phyloP scores from a whole-genome alignment of 2,329 filamentous ascomycete genomes.

The Colletotrichum salicis region DNA sequence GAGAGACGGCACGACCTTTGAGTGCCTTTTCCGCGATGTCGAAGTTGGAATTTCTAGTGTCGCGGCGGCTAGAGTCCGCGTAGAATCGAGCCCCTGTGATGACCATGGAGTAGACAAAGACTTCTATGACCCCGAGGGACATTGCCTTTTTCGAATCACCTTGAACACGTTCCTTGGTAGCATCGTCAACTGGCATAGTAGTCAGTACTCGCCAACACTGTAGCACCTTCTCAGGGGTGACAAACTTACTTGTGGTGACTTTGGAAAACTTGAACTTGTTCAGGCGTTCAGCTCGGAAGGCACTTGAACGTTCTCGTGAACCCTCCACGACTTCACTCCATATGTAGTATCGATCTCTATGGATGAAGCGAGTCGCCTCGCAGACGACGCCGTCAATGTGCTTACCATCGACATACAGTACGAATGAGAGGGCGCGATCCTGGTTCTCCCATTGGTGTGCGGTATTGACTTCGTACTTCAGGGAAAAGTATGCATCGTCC shows the following conservation, averaged over 20 bases:
- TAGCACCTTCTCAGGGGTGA: neutral
- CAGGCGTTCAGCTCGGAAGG: constrained; percentile 1
- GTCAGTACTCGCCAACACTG: constrained; percentile 5
- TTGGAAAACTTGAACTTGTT: constrained; percentile 38
- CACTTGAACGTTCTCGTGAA: neutral
- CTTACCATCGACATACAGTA: constrained; percentile 37
- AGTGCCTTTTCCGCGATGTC: constrained; percentile 34
- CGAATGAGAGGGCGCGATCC: constrained; percentile 33
- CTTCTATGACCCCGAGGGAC: constrained; percentile 37
- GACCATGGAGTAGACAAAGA: constrained; percentile 31
- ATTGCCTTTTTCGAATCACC: constrained; percentile 25
- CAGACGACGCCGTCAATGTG: constrained; percentile 15
- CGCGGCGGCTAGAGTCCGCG: neutral
- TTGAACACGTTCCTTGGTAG: constrained; percentile 14
- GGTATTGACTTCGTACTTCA: constrained; percentile 31
- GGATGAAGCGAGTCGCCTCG: neutral
- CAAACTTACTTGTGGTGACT: constrained; percentile 33
- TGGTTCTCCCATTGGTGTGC: constrained; percentile 25
- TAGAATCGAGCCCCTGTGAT: neutral
- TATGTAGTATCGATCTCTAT: neutral
- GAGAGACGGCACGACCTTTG: constrained; percentile 37
- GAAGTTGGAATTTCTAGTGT: neutral
- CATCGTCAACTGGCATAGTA: constrained; percentile 30
- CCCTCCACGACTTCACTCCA: constrained; percentile 10
- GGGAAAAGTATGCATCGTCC: constrained; percentile 36